phyloP scores from a whole-genome alignment of 2,329 filamentous ascomycete species.

The Colletotrichum karsti region DNA sequence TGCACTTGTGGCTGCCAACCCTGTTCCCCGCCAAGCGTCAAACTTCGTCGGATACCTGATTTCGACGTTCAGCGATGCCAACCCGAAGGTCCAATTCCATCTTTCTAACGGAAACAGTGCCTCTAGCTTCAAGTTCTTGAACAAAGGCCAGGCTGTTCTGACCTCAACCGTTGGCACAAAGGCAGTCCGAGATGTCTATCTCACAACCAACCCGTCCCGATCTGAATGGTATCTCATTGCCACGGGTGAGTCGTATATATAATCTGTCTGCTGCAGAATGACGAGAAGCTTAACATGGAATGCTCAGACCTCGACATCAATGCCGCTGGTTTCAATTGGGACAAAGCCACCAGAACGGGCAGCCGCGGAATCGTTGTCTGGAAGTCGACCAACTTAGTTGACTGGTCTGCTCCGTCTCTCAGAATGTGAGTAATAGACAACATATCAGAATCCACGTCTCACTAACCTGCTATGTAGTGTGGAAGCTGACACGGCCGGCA shows the following conservation, averaged over 20 bases:
- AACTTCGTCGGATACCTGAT: conserved; percentile 43
- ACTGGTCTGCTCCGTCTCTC: conserved; percentile 40
- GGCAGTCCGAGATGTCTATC: conserved; percentile 44
- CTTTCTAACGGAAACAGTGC: conserved; percentile 42
- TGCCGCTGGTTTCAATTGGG: conserved; percentile 43
- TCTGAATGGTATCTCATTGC: conserved; percentile 45
- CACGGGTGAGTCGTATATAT: conserved; percentile 36
- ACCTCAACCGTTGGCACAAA: conserved; percentile 42
- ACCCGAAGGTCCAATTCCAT: conserved; percentile 41
- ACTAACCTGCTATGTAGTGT: conserved; percentile 32
- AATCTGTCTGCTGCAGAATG: background rate
- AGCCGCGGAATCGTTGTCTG: conserved; percentile 46
- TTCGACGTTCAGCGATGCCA: conserved; percentile 44
- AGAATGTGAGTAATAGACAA: conserved; percentile 28
- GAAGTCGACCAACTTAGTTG: conserved; percentile 43
- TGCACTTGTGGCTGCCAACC: background rate
- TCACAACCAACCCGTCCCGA: conserved; percentile 41
- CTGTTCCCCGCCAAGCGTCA: conserved; percentile 13
- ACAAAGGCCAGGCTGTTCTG: conserved; percentile 40
- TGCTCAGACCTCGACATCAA: conserved; percentile 44
- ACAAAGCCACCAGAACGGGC: conserved; percentile 42
- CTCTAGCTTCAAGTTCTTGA: conserved; percentile 41
- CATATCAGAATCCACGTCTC: background rate
- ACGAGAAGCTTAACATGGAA: too few species aligned
- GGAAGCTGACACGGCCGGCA: conserved; percentile 43